Conservation (phyloP, 371 early-diverging fungal species). For the Haplosporangium sp. region DNA sequence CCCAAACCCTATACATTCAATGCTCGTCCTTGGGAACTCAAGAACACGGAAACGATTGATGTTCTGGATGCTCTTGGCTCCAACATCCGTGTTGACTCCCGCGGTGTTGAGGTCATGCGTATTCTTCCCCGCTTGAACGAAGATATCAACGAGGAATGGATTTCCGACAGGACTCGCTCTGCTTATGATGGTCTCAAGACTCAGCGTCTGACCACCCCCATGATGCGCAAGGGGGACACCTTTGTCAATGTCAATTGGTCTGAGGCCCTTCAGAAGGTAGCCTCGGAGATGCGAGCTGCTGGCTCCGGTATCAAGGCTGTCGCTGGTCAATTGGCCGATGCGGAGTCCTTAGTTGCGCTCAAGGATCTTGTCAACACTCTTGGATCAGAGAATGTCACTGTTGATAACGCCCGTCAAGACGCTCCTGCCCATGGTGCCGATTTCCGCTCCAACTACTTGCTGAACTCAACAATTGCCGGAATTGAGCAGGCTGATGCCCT, state of each 20-base stretch:
- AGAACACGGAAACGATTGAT: constrained; percentile 93
- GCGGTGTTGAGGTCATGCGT: constrained; percentile 95
- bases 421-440: constrained; percentile 74
- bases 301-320: constrained; percentile 79
- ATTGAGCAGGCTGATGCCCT: constrained; percentile 92
- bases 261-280: constrained; percentile 81
- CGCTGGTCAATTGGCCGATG: constrained; percentile 93
- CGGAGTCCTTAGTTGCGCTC: constrained; percentile 80
- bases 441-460: constrained; percentile 87
- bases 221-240: constrained; percentile 83
- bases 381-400: constrained; percentile 84
- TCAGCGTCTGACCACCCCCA: constrained; percentile 91
- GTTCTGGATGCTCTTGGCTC: constrained; percentile 92
- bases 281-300: constrained; percentile 64
- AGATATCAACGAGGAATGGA: constrained; percentile 97
- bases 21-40: constrained; percentile 96
- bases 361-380: constrained; percentile 91
- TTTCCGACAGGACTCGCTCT: constrained; percentile 96
- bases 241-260: constrained; percentile 89
- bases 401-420: constrained; percentile 70
- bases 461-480: constrained; percentile 85
- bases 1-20: constrained; percentile 95
- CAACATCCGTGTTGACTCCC: constrained; percentile 95
- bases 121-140: constrained; percentile 94
- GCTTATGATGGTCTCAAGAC: constrained; percentile 93